These are phyloP conservation scores for Murraya paniculata DNA, from an alignment of 345 rosid species.

Conservation along the genomic window DNA sequence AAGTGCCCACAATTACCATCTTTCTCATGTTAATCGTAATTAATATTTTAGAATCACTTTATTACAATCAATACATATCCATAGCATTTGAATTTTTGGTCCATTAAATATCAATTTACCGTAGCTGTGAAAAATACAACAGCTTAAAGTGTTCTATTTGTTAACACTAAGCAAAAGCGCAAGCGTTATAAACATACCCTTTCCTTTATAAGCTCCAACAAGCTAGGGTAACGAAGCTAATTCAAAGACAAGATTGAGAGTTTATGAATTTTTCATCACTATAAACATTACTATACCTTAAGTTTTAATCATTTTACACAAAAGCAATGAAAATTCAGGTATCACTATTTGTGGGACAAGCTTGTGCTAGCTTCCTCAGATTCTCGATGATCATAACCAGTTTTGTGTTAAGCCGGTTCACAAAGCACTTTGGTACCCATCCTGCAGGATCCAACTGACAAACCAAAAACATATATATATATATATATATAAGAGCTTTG, in stretches of 20 bases:
- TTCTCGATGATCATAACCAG: slow-evolving; percentile 76
- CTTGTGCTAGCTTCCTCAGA: slow-evolving; percentile 62
- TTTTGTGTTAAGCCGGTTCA: slow-evolving; percentile 70
- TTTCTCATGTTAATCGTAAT: neutral
- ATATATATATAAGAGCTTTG: neutral
- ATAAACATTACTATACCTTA: slow-evolving; percentile 1
- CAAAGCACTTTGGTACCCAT: slow-evolving; percentile 80
- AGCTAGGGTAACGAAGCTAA: too few relatives aligned
- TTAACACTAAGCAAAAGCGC: too few relatives aligned
- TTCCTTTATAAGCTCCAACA: too few relatives aligned
- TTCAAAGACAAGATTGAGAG: neutral
- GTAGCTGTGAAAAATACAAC: too few relatives aligned
- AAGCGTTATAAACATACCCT: too few relatives aligned
- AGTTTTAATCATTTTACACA: neutral
- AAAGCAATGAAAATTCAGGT: neutral
- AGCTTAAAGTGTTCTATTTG: too few relatives aligned
- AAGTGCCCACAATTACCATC: neutral
- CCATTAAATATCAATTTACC: too few relatives aligned
- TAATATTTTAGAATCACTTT: neutral
- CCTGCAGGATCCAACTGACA: slow-evolving; percentile 84
- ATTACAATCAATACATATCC: neutral
- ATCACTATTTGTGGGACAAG: slow-evolving; percentile 22
- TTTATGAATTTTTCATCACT: neutral
- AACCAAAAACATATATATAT: neutral
- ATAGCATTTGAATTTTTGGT: too few relatives aligned